These are phyloP conservation scores for Kodamaea nitidulidarum DNA, from an alignment of 805 yeast genomes.

Conservation along the genomic window DNA sequence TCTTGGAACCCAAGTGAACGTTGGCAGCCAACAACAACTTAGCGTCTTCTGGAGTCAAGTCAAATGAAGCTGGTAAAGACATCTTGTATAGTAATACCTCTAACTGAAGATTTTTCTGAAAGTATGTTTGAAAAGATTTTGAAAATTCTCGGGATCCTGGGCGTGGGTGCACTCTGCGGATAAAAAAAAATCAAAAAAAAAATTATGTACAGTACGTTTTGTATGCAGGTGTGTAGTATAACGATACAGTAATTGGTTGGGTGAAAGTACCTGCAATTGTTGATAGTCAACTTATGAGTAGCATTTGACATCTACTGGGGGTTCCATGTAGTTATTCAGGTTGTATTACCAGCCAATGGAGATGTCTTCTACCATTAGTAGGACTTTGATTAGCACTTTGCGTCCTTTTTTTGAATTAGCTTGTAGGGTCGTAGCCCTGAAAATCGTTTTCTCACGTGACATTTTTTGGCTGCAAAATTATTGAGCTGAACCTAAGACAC, in stretches of 20 bases:
- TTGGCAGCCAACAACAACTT: conserved; percentile 99
- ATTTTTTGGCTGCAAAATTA: too few species aligned
- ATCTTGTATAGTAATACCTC: conserved; percentile 30
- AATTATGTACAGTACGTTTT: conserved; percentile 4
- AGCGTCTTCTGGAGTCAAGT: conserved; percentile 96
- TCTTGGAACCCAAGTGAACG: conserved; percentile 99
- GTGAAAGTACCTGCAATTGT: too few species aligned
- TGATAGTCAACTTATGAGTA: too few species aligned
- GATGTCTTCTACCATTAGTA: too few species aligned
- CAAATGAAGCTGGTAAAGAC: conserved; percentile 86
- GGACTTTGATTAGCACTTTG: neutral
- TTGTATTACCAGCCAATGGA: too few species aligned
- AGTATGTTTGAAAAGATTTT: conserved; percentile 8
- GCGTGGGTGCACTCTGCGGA: neutral
- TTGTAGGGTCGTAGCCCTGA: neutral
- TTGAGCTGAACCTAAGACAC: too few species aligned
- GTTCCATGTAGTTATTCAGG: too few species aligned
- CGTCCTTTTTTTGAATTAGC: neutral
- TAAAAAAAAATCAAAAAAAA: conserved; percentile 1
- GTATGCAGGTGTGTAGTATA: conserved; percentile 7
- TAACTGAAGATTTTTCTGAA: conserved; percentile 11
- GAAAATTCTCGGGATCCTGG: conserved; percentile 9
- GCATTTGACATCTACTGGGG: too few species aligned
- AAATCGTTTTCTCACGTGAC: neutral
- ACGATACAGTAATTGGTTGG: too few species aligned